Evolutionary conservation across 2,329 filamentous ascomycete species (phyloP), one percentile per base, ranked within the genome.

Genomic region (Pseudocercospora fijiensis): DNA sequence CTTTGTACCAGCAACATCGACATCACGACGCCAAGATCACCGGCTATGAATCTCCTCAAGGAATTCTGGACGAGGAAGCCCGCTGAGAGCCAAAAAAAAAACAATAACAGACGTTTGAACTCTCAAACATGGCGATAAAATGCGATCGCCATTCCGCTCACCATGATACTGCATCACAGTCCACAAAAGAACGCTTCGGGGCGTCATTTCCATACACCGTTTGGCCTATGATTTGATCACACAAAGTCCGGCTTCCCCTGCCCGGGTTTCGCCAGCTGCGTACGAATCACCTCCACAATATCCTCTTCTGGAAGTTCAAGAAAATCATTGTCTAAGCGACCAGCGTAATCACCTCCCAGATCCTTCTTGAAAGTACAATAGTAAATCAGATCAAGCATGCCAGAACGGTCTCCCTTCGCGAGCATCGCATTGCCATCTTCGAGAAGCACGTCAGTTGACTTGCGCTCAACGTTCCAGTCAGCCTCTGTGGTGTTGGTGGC

Each of bases 221-320:
- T 13, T 2, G 30, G 13, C 33, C 6, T 16, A 37, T 37, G 16
- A 2, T 37, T 37, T n/a, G 33, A 37, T 37, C 13, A 37, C 13
- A 37, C 33, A 37, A 37, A 37, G 1, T 37, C 33, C 16, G 11
- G 33, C 10, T 8, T 47, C 22, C 10, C 43, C 43, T 47, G 43
- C 43, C 43, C n/a, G 11, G 43, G 22, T 3, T 20, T 56, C 7
- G 24, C 13, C 52, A 56, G 28, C 3, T 65, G 71, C 26, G 64
- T 68, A 61, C 71, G 73, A 52, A 80, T 67, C 22, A 69, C 68
- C n/a, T 72, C 72, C 59, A 79, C 77, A 18, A 79, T 61, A 60
- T 72, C 67, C 49, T 78, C 77, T 63, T 76, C 72, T 30, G 68
- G 45, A 43, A 80, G 61, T 0, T 77, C 78, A 57, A 80, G 58